phyloP scores from a whole-genome alignment of 1,284 basidiomycete species.

The Farysia itapuensis region DNA sequence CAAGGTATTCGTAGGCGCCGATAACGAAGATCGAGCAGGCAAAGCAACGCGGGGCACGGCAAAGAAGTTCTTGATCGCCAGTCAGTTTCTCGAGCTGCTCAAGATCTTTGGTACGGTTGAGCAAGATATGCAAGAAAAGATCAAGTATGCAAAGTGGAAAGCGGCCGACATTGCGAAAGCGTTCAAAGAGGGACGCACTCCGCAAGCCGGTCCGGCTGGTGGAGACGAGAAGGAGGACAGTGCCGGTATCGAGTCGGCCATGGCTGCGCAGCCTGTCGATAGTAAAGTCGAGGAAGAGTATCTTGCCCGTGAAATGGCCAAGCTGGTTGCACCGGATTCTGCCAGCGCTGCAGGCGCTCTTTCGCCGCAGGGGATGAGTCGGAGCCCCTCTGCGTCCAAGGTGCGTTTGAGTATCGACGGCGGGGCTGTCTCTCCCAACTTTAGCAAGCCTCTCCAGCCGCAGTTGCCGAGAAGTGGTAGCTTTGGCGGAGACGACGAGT shows the following conservation, averaged over 20 bases:
- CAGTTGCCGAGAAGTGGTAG: constrained; percentile 1
- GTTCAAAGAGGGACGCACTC: constrained; percentile 69
- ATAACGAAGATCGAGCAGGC: constrained; percentile 82
- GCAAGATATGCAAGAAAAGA: constrained; percentile 69
- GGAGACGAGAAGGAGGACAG: constrained; percentile 33
- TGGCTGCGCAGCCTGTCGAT: constrained; percentile 10
- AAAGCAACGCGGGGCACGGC: constrained; percentile 77
- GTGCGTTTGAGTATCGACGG: constrained; percentile 7
- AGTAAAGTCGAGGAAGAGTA: constrained; percentile 44
- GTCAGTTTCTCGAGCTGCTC: constrained; percentile 82
- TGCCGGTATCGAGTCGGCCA: constrained; percentile 14
- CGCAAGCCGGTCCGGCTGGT: constrained; percentile 40
- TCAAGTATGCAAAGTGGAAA: constrained; percentile 89
- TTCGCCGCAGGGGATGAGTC: neutral
- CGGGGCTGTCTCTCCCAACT: constrained; percentile 7
- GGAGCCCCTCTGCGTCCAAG: neutral
- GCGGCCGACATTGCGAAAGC: constrained; percentile 85
- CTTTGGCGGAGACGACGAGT: no score
- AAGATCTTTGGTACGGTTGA: constrained; percentile 68
- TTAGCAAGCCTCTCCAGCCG: constrained; percentile 6
- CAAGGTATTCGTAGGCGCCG: constrained; percentile 82
- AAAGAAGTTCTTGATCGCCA: constrained; percentile 82
- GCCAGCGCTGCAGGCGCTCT: neutral
- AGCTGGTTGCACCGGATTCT: constrained; percentile 19
- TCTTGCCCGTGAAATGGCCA: constrained; percentile 47